Evolutionary conservation across 1,284 basidiomycete genomes (phyloP).

Genomic region (Austroboletus novae-zelandiae): DNA sequence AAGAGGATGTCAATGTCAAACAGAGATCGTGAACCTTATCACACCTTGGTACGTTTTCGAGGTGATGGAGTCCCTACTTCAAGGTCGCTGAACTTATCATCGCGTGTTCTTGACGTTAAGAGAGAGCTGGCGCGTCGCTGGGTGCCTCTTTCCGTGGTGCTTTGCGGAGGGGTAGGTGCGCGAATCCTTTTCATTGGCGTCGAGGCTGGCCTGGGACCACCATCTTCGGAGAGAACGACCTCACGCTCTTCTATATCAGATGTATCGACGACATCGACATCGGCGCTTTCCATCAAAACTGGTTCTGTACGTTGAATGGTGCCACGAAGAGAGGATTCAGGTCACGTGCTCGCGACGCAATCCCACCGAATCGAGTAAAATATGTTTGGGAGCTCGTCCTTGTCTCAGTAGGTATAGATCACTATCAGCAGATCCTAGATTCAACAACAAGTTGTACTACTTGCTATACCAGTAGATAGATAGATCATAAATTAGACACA

Average conservation of each 20-base stretch:
- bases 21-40: background rate
- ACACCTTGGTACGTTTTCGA: constrained; percentile 32
- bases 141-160: background rate
- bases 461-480: no score
- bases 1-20: constrained; percentile 13
- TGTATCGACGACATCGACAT: constrained; percentile 56
- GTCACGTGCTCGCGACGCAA: constrained; percentile 25
- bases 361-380: no score
- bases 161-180: constrained; percentile 1
- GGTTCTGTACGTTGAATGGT: background rate
- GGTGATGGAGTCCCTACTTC: constrained; percentile 22
- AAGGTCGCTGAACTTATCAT: constrained; percentile 3
- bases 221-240: constrained; percentile 20
- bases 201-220: constrained; percentile 1
- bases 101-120: background rate
- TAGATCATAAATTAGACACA: no score
- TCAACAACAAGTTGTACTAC: no score
- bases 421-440: no score
- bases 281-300: constrained; percentile 34
- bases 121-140: background rate
- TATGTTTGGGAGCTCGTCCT: no score
- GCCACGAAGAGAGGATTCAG: no score
- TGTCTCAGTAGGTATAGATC: no score
- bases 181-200: background rate
- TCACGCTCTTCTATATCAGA: constrained; percentile 59